Evolutionary conservation across 1,284 basidiomycete genomes (phyloP), one percentile per base, ranked within the genome.

Genomic region (Leccinum insolens): DNA sequence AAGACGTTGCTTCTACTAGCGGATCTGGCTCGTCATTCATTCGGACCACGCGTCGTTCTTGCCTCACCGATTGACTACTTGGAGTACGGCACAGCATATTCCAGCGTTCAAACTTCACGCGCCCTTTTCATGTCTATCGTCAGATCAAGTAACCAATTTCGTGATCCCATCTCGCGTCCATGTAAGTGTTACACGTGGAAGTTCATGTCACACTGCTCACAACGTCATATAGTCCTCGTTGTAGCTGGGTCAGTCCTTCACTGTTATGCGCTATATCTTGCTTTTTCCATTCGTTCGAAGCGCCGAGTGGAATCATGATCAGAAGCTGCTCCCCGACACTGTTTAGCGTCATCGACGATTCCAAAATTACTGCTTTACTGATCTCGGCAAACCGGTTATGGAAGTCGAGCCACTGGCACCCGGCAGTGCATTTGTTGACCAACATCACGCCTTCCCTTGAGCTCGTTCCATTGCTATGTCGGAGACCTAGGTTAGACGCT

Each of bases 171-270:
- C 71, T 84, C 93, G 65, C 83, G 88, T 37, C 37, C 74, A 92
- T 92, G 83, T 84, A 52, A 65, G 81, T 75, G 15, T 31, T 41
- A 60, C 34, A 5, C 68, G 2, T 60, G 41, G 60, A 34, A 34
- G 34, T 34, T 34, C 34, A 34, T 34, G 34, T 34, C 34, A 60
- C 34, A 25, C 68, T 7, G 3, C 61, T 74, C 52, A 67, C 12
- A 58, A 41, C 39, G 12, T 46, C 14, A 11, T 9, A 1, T 69
- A 89, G 86, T 46, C 89, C 88, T 0, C 89, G 88, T 80, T 94
- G 94, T 77, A 89, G 93, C 74, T 94, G 91, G 88, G 82, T 94
- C 37, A 92, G 92, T 17, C 89, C 90, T 67, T 87, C 89, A 28
- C 87, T 90, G 31, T 79, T 84, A 22, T 86, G 89, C 65, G 89